A percentile compares a stretch with the other conserved stretches of the same genome.
phyloP scores from a whole-genome alignment of 192 early-diverging fungal genomes.

The Piromyces finnis region DNA sequence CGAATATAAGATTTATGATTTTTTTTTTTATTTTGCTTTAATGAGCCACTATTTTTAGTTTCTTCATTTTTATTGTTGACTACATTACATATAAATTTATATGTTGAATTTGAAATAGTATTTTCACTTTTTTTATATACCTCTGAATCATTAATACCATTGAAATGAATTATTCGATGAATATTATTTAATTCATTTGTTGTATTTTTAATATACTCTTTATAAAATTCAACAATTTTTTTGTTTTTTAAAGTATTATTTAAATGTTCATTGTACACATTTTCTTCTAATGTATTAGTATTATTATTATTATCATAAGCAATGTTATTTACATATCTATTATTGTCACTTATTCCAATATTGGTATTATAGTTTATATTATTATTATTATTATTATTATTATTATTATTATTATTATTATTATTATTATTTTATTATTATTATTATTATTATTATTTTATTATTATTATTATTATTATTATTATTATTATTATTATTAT shows the following conservation, averaged over 20 bases:
- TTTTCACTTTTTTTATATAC: neutral
- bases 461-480: neutral
- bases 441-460: no score
- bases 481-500: neutral
- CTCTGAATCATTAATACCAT: neutral
- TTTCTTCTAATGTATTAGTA: no score
- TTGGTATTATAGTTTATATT: neutral
- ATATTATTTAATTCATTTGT: neutral
- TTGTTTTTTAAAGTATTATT: neutral
- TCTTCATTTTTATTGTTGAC: neutral
- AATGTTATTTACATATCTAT: no score
- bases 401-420: neutral
- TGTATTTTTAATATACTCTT: neutral
- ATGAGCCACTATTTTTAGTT: neutral
- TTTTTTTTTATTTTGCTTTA: neutral
- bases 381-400: neutral
- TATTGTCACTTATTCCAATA: no score
- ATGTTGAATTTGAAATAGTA: neutral
- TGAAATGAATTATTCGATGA: neutral
- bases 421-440: no score
- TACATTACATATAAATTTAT: neutral
- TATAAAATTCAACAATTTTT: neutral
- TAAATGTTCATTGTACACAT: neutral
- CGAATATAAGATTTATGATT: neutral
- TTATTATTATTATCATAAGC: no score